Evolutionary conservation across 2,329 filamentous ascomycete genomes (phyloP), one percentile per base, ranked within the genome.

Genomic region (Graphiopsis chlorocephala): DNA sequence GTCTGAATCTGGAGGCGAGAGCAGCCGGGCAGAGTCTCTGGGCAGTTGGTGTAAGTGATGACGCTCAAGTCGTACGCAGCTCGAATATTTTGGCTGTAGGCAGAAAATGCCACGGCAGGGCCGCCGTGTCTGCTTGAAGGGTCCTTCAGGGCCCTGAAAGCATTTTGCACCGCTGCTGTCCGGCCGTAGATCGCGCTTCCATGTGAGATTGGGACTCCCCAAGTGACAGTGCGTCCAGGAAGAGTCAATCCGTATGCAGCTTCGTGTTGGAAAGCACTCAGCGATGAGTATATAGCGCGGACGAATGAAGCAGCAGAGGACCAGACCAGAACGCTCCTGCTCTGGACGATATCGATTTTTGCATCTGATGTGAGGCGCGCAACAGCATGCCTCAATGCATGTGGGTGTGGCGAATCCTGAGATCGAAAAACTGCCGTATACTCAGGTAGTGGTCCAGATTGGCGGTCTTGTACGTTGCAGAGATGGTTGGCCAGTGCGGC

Each of bases 271-370:
- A 70, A 26, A 12, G 57, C 57, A 23, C 65, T 52, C 25, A 69
- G 23, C 10, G 50, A 64, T 0, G 65, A 64, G 42, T 52, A 64
- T 4, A 35, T 35, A 8, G 53, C 61, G 31, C 52, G 53, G n/a
- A 50, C 26, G n/a, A 58, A 17, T 23, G 45, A 20, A 1, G 26
- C 15, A 12, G 42, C 61, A n/a, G 53, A 35, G 2, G 42, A 31
- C 61, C 61, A 65, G 8, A 65, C 58, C 20, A 66, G 61, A n/a
- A 70, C 62, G 10, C 47, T 67, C 7, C 69, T 48, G 42, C 69
- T 68, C 38, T 69, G 68, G 6, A 70, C 35, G 7, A 70, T 28
- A 45, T 69, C 65, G 15, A 68, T 61, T 48, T 69, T 69, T 20
- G 31, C 26, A 57, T 70, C 63, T 26, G 65, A 64, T 42, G 64